Percentiles rank a stretch among this genome's conserved stretches.
phyloP scores from a whole-genome alignment of 1,139 yeast genomes.

The Suhomyces atakaporum region DNA sequence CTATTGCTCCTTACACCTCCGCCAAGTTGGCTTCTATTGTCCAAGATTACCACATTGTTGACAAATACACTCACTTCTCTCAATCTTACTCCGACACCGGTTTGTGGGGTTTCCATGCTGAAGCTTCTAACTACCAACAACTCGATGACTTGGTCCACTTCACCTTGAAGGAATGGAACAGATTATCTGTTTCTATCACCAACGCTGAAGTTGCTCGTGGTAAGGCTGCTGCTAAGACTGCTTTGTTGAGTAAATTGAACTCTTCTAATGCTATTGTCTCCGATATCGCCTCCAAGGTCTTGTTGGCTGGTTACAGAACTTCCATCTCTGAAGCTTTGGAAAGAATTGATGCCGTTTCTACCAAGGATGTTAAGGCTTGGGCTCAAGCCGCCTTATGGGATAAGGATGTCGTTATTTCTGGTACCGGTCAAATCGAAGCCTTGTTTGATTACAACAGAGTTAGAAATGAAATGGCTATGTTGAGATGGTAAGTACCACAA shows the following conservation, averaged over 20 bases:
- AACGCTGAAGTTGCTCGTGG: constrained; percentile 80
- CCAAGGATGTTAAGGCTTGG: constrained; percentile 66
- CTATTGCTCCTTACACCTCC: constrained; percentile 69
- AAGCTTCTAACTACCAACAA: constrained; percentile 56
- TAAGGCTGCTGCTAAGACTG: constrained; percentile 67
- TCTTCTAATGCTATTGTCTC: constrained; percentile 54
- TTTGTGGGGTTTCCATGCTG: constrained; percentile 79
- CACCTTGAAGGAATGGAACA: constrained; percentile 82
- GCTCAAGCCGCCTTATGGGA: constrained; percentile 78
- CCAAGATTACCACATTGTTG: constrained; percentile 72
- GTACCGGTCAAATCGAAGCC: constrained; percentile 83
- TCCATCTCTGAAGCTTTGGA: constrained; percentile 61
- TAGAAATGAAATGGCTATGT: constrained; percentile 85
- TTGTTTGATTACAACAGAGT: constrained; percentile 80
- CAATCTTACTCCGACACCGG: constrained; percentile 73
- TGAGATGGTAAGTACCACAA: constrained; percentile 56
- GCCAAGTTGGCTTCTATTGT: constrained; percentile 80
- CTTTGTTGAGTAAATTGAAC: constrained; percentile 49
- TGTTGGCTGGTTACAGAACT: constrained; percentile 62
- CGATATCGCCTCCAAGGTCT: constrained; percentile 60
- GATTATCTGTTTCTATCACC: constrained; percentile 71
- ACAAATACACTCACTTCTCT: constrained; percentile 70
- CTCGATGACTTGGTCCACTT: constrained; percentile 79
- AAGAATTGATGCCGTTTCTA: constrained; percentile 63
- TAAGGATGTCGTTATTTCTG: constrained; percentile 79